phyloP scores from a whole-genome alignment of 805 yeast genomes.

The Kodamaea nitidulidarum region DNA sequence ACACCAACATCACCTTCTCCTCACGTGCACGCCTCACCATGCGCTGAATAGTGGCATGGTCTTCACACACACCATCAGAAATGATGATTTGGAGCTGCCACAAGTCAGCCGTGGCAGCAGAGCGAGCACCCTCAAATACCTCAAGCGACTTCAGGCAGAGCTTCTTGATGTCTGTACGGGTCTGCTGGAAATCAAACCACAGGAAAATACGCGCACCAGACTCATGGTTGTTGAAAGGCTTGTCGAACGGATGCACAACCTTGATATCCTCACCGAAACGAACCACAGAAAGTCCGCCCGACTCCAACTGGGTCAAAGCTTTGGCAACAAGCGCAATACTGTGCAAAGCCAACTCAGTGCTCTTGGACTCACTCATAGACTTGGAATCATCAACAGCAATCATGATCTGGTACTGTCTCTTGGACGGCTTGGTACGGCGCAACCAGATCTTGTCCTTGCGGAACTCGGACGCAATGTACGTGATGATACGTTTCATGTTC shows the following conservation, averaged over 20 bases:
- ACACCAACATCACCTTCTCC: slow-evolving; percentile 88
- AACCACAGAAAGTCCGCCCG: slow-evolving; percentile 88
- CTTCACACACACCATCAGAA: slow-evolving; percentile 97
- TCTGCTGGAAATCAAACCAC: slow-evolving; percentile 87
- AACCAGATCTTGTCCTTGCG: slow-evolving; percentile 98
- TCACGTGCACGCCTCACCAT: slow-evolving; percentile 90
- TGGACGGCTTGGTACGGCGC: slow-evolving; percentile 94
- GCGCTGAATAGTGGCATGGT: slow-evolving; percentile 76
- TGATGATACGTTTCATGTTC: slow-evolving; percentile 95
- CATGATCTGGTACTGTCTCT: slow-evolving; percentile 96
- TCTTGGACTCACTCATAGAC: slow-evolving; percentile 92
- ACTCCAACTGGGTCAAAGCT: slow-evolving; percentile 88
- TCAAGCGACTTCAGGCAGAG: slow-evolving; percentile 69
- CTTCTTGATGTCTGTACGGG: slow-evolving; percentile 75
- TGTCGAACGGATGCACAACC: slow-evolving; percentile 86
- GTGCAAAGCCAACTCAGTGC: slow-evolving; percentile 89
- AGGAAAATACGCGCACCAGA: slow-evolving; percentile 81
- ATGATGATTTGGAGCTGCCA: slow-evolving; percentile 93
- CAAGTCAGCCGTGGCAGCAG: slow-evolving; percentile 51
- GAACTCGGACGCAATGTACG: slow-evolving; percentile 96
- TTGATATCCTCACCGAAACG: slow-evolving; percentile 82
- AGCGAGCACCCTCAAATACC: slow-evolving; percentile 60
- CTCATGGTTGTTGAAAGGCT: slow-evolving; percentile 70
- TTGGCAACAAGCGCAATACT: slow-evolving; percentile 90
- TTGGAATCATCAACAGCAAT: slow-evolving; percentile 96